A percentile compares a stretch with the other conserved stretches of the same genome.
Evolutionary conservation across 1,284 basidiomycete genomes (phyloP).

Genomic region (Hemileia vastatrix): DNA sequence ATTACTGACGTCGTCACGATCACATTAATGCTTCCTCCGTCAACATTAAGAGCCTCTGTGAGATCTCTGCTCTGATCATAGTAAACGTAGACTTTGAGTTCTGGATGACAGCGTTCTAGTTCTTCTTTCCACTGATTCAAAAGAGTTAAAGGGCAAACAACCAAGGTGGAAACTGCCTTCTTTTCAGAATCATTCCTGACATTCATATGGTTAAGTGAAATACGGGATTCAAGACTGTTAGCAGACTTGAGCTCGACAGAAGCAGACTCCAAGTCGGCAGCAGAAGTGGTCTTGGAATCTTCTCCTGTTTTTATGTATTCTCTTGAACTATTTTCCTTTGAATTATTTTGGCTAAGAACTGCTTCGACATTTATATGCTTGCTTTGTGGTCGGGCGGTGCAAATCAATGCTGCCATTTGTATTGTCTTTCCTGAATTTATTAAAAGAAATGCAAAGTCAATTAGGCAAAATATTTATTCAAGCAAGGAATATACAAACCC

Average conservation of each 20-base stretch:
- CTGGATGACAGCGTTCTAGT: slow-evolving; percentile 53
- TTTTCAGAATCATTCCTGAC: background rate
- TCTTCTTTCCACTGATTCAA: slow-evolving; percentile 86
- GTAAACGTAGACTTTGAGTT: slow-evolving; percentile 65
- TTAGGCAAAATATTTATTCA: background rate
- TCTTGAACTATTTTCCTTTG: background rate
- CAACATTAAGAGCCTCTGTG: slow-evolving; percentile 53
- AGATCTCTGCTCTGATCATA: slow-evolving; percentile 70
- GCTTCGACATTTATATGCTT: background rate
- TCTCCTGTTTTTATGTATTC: background rate
- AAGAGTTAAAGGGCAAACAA: slow-evolving; percentile 85
- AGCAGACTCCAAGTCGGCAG: background rate
- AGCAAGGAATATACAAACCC: background rate
- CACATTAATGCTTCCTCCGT: slow-evolving; percentile 23
- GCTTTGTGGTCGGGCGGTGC: slow-evolving; percentile 52
- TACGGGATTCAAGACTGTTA: too few species aligned
- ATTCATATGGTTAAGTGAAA: too few species aligned
- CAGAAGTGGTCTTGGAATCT: background rate
- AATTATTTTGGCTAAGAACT: background rate
- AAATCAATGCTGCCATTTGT: slow-evolving; percentile 84
- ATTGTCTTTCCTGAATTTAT: slow-evolving; percentile 95
- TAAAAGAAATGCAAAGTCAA: slow-evolving; percentile 9
- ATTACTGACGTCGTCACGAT: slow-evolving; percentile 14
- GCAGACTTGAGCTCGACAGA: too few species aligned
- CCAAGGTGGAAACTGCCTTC: slow-evolving; percentile 55